Evolutionary conservation across 768 basidiomycete species (phyloP).

Genomic region (Ephemerocybe angulata): DNA sequence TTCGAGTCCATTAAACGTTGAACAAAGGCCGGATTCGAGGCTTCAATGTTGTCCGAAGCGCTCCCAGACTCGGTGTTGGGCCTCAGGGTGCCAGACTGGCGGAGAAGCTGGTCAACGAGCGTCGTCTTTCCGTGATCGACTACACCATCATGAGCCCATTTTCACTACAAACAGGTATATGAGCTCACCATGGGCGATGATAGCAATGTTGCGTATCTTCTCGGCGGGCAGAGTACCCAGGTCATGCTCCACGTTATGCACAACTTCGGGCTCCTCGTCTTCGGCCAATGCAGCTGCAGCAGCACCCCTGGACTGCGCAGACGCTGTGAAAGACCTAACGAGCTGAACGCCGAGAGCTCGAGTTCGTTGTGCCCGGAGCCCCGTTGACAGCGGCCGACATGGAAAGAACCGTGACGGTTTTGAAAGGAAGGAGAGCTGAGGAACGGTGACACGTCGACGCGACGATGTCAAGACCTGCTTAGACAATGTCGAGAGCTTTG

Average conservation of each 20-base stretch:
- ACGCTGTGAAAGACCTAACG: not conserved
- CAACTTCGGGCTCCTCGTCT: not conserved
- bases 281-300: not conserved
- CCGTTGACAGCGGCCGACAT: not conserved
- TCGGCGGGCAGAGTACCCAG: slow-evolving; percentile 16
- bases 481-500: not conserved
- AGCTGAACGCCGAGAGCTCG: not conserved
- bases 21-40: slow-evolving; percentile 31
- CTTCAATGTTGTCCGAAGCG: slow-evolving; percentile 17
- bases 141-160: slow-evolving; percentile 15
- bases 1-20: slow-evolving; percentile 51
- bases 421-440: not conserved
- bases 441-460: not conserved
- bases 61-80: slow-evolving; percentile 31
- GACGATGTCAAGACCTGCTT: not conserved
- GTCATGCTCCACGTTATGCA: not conserved
- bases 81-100: slow-evolving; percentile 46
- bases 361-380: not conserved
- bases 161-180: no score
- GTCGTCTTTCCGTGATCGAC: slow-evolving; percentile 55
- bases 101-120: slow-evolving; percentile 48
- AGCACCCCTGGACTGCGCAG: not conserved
- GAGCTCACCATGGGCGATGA: slow-evolving; percentile 47
- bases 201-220: slow-evolving; percentile 46
- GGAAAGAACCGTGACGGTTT: not conserved